Conservation (phyloP, 2,329 filamentous ascomycete species). For the Biscogniauxia mediterranea region DNA sequence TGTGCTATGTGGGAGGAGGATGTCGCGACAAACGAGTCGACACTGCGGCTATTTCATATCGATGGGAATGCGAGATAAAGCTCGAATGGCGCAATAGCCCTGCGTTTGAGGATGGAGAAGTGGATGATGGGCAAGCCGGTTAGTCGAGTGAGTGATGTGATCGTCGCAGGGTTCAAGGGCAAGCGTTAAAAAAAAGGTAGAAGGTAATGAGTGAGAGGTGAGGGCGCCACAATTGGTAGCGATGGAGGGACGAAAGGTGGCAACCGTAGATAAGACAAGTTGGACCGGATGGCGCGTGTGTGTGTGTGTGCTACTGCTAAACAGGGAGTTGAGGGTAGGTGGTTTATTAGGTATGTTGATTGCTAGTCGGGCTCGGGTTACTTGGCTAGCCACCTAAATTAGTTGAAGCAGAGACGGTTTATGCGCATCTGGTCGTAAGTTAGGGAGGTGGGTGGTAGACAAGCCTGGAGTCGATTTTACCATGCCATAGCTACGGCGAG, state of each 20-base stretch:
- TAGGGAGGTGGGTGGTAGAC: too few relatives aligned
- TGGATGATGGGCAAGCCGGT: conserved; percentile 1
- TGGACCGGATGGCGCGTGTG: too few relatives aligned
- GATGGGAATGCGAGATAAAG: conserved; percentile 18
- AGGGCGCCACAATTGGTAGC: neutral
- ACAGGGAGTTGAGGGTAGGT: too few relatives aligned
- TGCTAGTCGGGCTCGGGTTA: too few relatives aligned
- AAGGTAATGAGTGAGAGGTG: neutral
- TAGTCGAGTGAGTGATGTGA: neutral
- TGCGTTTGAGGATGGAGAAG: neutral
- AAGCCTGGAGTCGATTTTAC: too few relatives aligned
- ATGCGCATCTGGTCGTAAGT: too few relatives aligned
- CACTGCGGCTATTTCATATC: conserved; percentile 18
- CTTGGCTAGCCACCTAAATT: too few relatives aligned
- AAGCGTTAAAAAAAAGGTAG: neutral
- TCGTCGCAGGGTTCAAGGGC: neutral
- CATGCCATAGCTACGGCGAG: too few relatives aligned
- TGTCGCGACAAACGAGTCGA: conserved; percentile 3
- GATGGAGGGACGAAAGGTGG: neutral
- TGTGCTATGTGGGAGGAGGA: conserved; percentile 5
- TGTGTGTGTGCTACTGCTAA: too few relatives aligned
- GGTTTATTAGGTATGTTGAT: too few relatives aligned
- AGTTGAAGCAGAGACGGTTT: too few relatives aligned
- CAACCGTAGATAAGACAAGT: too few relatives aligned
- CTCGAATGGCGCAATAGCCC: neutral